Evolutionary conservation across 495 filamentous ascomycete species (phyloP), one percentile per base, ranked within the genome.

Genomic region (Lentithecium fluviatile): DNA sequence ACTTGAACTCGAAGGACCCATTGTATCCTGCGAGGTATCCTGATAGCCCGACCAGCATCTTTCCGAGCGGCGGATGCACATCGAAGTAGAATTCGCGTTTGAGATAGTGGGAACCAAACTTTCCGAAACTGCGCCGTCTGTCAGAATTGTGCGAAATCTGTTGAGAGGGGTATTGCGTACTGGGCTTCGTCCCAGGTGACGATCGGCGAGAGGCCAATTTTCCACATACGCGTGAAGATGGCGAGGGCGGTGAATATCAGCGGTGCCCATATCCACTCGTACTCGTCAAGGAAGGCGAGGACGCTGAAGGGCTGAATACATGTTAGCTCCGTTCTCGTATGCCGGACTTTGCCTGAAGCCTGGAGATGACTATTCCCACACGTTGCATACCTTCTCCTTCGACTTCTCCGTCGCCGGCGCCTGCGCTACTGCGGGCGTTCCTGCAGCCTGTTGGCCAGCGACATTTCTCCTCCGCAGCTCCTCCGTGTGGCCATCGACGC

Each of bases 81-180:
- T 98, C 94, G 77, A 98, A 98, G 83, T 97, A 98, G 79, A 97
- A 95, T 76, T 97, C 95, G 68, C 93, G 89, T 70, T 98, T 97
- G 58, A 98, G 82, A 71, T 98, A 98, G 75, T 98, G 92, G 66
- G 93, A 97, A 60, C 94, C 94, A 75, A 98, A 98, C 75, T 98
- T 98, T 67, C 94, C 94, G 75, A 98, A 98, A 74, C 91, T 96
- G 72, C 36, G 17, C 1, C 37, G 21, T 21, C 1, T 57, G 45
- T 69, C 52, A 65, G 56, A 25, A 24, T n/a, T 50, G 37, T 13
- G 17, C 34, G 23, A 19, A 57, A 26, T 25, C 25, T 20, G 34
- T 58, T 40, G 42, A 32, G 42, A 26, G 45, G 40, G 21, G 46
- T 19, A 58, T 37, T 20, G 56, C 47, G 58, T 85, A 95, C 90